These are phyloP conservation scores for Neonectria punicea DNA, from an alignment of 2,329 filamentous ascomycete genomes.

Conservation along the genomic window DNA sequence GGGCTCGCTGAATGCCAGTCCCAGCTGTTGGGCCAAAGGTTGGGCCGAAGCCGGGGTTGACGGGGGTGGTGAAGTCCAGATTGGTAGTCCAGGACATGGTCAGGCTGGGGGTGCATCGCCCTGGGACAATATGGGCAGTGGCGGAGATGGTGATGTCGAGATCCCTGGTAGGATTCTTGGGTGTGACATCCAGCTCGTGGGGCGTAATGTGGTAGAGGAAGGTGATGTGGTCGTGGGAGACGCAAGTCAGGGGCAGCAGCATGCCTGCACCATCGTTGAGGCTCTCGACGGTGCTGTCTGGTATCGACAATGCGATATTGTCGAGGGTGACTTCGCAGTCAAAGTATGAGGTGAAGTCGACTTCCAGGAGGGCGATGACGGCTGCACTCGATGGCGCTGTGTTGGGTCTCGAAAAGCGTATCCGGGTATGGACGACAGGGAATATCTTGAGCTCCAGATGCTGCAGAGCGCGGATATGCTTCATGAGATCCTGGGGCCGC, in stretches of 20 bases:
- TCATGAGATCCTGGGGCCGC: conserved; percentile 68
- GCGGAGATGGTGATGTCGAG: conserved; percentile 71
- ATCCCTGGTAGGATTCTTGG: conserved; percentile 60
- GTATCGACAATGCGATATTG: conserved; percentile 66
- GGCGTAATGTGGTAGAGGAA: conserved; percentile 76
- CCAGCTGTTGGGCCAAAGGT: conserved; percentile 65
- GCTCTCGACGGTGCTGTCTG: conserved; percentile 67
- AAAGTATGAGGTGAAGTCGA: conserved; percentile 78
- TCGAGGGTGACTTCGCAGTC: conserved; percentile 73
- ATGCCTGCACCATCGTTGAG: conserved; percentile 62
- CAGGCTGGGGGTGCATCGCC: conserved; percentile 69
- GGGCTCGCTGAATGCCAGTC: conserved; percentile 68
- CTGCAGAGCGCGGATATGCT: conserved; percentile 72
- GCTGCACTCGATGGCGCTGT: conserved; percentile 67
- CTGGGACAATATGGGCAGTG: conserved; percentile 65
- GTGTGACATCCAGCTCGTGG: conserved; percentile 55
- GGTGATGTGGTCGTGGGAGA: conserved; percentile 79
- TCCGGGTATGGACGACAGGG: conserved; percentile 76
- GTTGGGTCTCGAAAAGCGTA: conserved; percentile 75
- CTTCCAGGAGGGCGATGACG: conserved; percentile 76
- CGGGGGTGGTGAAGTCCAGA: conserved; percentile 74
- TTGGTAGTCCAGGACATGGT: conserved; percentile 74
- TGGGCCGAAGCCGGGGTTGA: conserved; percentile 71
- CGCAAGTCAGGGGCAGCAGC: conserved; percentile 68
- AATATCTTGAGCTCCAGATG: conserved; percentile 71